Evolutionary conservation across 1,139 yeast genomes (phyloP), one percentile per base, ranked within the genome.

Genomic region (Taiozyma sp.): DNA sequence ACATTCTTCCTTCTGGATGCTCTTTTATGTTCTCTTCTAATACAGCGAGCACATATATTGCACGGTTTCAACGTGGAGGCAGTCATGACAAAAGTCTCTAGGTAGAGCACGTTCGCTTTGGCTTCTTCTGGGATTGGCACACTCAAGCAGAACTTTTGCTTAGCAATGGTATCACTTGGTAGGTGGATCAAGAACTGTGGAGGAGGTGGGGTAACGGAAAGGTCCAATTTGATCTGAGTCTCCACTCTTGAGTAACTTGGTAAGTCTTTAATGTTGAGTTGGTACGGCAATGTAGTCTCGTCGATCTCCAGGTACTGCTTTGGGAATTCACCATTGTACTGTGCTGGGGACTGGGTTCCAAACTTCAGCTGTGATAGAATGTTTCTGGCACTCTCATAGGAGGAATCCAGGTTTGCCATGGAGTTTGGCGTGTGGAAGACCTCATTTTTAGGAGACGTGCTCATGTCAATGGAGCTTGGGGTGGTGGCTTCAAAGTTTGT

Each of bases 171-270:
- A 65, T 92, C 96, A 49, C 89, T 79, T 1, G 98, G 96, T 44
- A 93, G 70, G 65, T 88, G 93, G 42, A 93, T 69, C 53, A 89
- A 71, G 51, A 77, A 76, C 64, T 88, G 85, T 8, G 79, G 76
- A 5, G 96, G 95, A 12, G 89, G 79, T 2, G 96, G 96, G 36
- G 81, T 75, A 47, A 90, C 72, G 8, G 79, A 69, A 32, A 93
- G 70, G 48, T 80, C 76, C 52, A 93, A 73, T 66, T 90, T 92
- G 65, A 92, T 89, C 70, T 93, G 98, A 23, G 97, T 93, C 69
- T 93, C 99, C 7, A 93, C 98, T 58, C 99, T 79, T 10, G 97
- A 89, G 60, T 83, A 83, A 12, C 78, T 70, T 1, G 97, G 97
- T 48, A 92, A 71, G 51, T 83, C 86, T 14, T 76, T 70, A 1